These are phyloP conservation scores for Naganishia antarctica DNA, from an alignment of 768 basidiomycete species.

Conservation along the genomic window DNA sequence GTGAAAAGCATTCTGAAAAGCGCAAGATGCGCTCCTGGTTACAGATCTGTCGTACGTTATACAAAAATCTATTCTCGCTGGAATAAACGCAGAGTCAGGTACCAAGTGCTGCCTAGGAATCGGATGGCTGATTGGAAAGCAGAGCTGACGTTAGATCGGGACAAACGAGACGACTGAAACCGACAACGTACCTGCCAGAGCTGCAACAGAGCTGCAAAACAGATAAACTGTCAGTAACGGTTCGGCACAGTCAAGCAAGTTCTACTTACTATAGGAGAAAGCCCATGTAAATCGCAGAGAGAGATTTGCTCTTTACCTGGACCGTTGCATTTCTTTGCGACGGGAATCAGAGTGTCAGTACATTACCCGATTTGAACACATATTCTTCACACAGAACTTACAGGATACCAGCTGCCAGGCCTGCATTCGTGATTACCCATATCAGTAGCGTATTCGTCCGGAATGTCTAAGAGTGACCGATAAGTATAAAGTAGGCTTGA, in stretches of 20 bases:
- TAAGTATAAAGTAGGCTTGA: slow-evolving; percentile 43
- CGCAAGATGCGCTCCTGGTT: too few relatives aligned
- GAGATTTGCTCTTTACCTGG: slow-evolving; percentile 54
- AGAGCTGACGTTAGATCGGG: slow-evolving; percentile 6
- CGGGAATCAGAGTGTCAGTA: slow-evolving; percentile 6
- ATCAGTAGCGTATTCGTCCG: slow-evolving; percentile 63
- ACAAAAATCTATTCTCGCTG: slow-evolving; percentile 65
- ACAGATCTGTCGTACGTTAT: too few relatives aligned
- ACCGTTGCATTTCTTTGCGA: slow-evolving; percentile 52
- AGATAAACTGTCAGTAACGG: background rate
- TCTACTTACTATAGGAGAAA: slow-evolving; percentile 65
- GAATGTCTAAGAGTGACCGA: slow-evolving; percentile 21
- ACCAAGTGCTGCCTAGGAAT: slow-evolving; percentile 73
- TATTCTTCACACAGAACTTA: slow-evolving; percentile 49
- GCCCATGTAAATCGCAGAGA: slow-evolving; percentile 78
- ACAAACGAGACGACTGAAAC: background rate
- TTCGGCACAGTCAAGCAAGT: background rate
- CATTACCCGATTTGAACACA: background rate
- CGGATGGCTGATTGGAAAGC: slow-evolving; percentile 60
- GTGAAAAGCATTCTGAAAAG: too few relatives aligned
- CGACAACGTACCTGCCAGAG: slow-evolving; percentile 68
- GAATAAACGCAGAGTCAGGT: slow-evolving; percentile 80
- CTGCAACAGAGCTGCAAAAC: slow-evolving; percentile 61
- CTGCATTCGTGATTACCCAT: slow-evolving; percentile 78
- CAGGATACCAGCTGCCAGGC: slow-evolving; percentile 71